Evolutionary conservation across 768 basidiomycete species (phyloP), one percentile per base, ranked within the genome.

Genomic region (Collybiopsis luxurians): DNA sequence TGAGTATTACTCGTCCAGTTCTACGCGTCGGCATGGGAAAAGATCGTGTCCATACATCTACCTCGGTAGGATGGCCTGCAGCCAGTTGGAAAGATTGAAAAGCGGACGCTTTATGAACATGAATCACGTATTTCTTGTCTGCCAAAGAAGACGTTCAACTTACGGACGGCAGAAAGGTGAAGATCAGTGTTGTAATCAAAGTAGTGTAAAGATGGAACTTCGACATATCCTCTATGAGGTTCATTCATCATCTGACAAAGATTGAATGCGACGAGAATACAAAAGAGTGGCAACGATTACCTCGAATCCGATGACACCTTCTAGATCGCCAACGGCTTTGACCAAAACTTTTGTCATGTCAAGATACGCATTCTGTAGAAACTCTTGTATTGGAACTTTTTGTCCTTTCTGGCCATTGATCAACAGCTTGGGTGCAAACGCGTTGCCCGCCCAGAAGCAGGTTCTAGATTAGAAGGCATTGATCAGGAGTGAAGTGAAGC

Each of bases 151-250:
- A 17, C 36, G 10, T 28, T 13, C 6, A 43, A 83, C 88, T 77
- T 67, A 87, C 91, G 89, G 60, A 89, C 79, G 62, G 85, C 75
- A 2, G 85, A 81, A 36, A 98, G 79, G 63, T 97, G 95, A 13
- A 99, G 82, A 65, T 98, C 95, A 1, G 94, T 95, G 59, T 94
- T 97, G 69, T 97, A 97, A 70, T 98, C 88, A 72, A 92, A 98
- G 10, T 78, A 75, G 62, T 97, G 87, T 44, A 97, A 76, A 1
- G 92, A 92, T 24, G 81, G 78, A 4, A 97, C 74, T 53, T 88
- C 82, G 58, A 96, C 86, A 69, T 96, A 98, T 40, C 96, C 97
- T 64, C 87, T 79, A 72, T 99, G 95, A 0, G 95, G 95, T 71
- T 97, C 95, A 62, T 98, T 97, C 80, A 96, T 86, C 68, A 94